Evolutionary conservation across 306 rosid species (phyloP).

Genomic region (Cajanus cajan): DNA sequence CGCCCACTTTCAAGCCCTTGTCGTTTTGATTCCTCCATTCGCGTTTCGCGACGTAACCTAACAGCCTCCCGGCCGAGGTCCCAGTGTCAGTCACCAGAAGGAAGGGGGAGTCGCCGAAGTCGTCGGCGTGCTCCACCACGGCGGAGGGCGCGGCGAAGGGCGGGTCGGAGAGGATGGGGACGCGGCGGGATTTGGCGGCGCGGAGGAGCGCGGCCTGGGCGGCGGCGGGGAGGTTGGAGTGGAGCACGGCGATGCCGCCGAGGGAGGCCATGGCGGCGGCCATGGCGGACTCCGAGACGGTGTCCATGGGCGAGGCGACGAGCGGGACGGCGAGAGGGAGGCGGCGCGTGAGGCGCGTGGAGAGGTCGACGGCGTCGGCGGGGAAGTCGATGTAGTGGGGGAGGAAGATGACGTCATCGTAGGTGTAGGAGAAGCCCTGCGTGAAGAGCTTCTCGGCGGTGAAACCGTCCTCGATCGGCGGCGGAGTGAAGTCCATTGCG

Average conservation of each 20-base stretch:
- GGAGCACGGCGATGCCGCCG: slow-evolving; percentile 71
- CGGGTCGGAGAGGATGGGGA: slow-evolving; percentile 64
- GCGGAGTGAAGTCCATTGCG: slow-evolving; percentile 40
- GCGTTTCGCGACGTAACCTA: slow-evolving; percentile 56
- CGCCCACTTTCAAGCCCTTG: slow-evolving; percentile 41
- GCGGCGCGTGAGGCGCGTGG: slow-evolving; percentile 61
- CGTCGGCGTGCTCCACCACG: slow-evolving; percentile 43
- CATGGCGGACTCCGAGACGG: slow-evolving; percentile 78
- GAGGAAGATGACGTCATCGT: slow-evolving; percentile 88
- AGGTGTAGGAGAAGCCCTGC: slow-evolving; percentile 85
- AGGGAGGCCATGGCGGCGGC: slow-evolving; percentile 80
- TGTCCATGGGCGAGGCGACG: slow-evolving; percentile 96
- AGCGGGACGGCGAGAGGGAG: slow-evolving; percentile 61
- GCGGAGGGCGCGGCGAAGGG: slow-evolving; percentile 48
- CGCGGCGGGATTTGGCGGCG: slow-evolving; percentile 72
- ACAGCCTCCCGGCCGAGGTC: slow-evolving; percentile 34
- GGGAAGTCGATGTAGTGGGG: slow-evolving; percentile 92
- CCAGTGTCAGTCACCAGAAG: slow-evolving; percentile 69
- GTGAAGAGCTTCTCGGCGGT: slow-evolving; percentile 71
- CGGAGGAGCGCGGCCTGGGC: slow-evolving; percentile 58
- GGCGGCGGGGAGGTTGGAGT: slow-evolving; percentile 52
- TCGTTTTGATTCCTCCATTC: slow-evolving; percentile 48
- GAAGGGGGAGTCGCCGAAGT: slow-evolving; percentile 48
- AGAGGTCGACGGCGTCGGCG: slow-evolving; percentile 61
- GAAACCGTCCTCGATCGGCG: slow-evolving; percentile 71